Evolutionary conservation across 805 yeast genomes (phyloP), one percentile per base, ranked within the genome.

Genomic region (Candida boidinii): DNA sequence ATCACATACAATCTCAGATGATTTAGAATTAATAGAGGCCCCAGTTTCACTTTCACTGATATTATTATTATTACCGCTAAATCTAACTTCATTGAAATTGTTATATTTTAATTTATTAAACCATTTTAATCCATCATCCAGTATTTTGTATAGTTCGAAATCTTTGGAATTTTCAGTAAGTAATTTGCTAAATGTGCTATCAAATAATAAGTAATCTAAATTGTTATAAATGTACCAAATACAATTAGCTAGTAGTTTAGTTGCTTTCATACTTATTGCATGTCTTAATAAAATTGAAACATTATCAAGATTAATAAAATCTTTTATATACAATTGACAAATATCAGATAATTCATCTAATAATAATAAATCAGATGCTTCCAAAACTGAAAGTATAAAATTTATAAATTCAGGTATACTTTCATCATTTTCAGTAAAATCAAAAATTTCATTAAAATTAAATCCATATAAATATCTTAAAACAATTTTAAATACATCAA

Each of bases 161-260:
- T 44, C 42, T 3, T 39, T 38, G 7, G 34, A 26, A 30, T 41
- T 36, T 4, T 54, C 51, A 8, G 49, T 48, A 1, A 68, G 40
- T 21, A 64, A 36, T 7, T 58, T 55, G 1, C 51, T 38, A 34
- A 63, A 61, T 1, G 56, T 54, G 16, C 23, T 17, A 27, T 76
- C 78, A 33, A 74, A 68, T 22, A 86, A 56, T 12, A 83, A 45
- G 3, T 73, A 48, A 20, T 77, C 86, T 35, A 82, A 56, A 49
- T 85, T 84, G 41, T 71, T 66, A 42, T 70, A 75, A 10, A 84
- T 62, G 43, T 70, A 81, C 78, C 85, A 77, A 17, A 78, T 58
- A 48, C 94, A 73, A 34, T 73, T 69, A 31, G 66, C 63, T 38
- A 74, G 63, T 23, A 87, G 52, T 41, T 77, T 71, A 10, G 55